Conservation (phyloP, 2,329 filamentous ascomycete genomes). For the Thielaviopsis cerberus region DNA sequence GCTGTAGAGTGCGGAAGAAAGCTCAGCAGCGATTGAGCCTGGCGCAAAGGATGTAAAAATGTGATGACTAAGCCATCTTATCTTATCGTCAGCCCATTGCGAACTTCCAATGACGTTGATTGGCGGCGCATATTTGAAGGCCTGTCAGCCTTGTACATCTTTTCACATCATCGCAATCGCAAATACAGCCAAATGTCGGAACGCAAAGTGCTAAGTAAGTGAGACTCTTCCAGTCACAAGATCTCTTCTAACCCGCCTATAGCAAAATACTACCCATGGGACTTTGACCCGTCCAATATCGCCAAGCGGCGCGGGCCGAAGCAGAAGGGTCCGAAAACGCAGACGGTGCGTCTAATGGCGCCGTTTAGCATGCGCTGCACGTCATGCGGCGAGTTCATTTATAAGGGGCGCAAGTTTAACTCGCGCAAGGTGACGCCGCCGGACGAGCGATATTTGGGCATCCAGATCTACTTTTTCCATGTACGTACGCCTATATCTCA, state of each 20-base stretch:
- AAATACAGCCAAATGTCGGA: conserved; percentile 49
- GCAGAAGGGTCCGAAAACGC: conserved; percentile 56
- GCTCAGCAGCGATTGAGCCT: too few relatives aligned
- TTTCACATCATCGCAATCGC: neutral
- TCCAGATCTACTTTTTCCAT: conserved; percentile 66
- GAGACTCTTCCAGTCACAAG: neutral
- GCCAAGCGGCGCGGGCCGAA: conserved; percentile 51
- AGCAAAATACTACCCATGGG: conserved; percentile 44
- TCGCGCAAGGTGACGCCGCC: conserved; percentile 77
- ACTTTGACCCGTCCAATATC: conserved; percentile 81
- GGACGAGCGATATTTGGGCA: conserved; percentile 73
- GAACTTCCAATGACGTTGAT: neutral
- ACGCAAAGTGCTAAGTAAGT: conserved; percentile 52
- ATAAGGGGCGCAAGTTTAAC: conserved; percentile 91
- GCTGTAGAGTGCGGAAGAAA: too few relatives aligned
- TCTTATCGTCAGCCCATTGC: conserved; percentile 1
- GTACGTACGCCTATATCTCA: conserved; percentile 25
- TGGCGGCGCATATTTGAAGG: too few relatives aligned
- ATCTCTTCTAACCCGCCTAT: conserved; percentile 14
- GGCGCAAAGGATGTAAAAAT: conserved; percentile 7
- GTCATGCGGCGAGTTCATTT: conserved; percentile 56
- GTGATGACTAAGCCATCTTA: conserved; percentile 6
- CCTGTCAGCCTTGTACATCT: neutral
- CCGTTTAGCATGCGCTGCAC: conserved; percentile 26
- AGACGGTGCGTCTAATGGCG: conserved; percentile 72